Evolutionary conservation across 257 asterid genomes (phyloP).

Genomic region (Solanum pinnatisectum): DNA sequence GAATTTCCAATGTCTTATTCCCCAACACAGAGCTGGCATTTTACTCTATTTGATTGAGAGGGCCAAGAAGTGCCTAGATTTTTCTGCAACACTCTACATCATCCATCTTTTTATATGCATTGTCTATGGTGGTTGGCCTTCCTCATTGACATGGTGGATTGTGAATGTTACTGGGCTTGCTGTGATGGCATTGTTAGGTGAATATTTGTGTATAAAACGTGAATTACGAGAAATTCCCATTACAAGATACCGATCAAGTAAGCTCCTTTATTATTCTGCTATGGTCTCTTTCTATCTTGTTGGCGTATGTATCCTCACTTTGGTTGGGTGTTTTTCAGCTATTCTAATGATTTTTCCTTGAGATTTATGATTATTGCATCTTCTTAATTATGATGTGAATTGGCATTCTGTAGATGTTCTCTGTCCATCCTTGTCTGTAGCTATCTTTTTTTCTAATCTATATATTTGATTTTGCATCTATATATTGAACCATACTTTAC

Average conservation of each 20-base stretch:
- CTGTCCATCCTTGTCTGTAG: not conserved
- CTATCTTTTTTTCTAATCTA: not conserved
- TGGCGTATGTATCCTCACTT: not conserved
- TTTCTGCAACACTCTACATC: conserved; percentile 75
- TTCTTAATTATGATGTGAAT: not conserved
- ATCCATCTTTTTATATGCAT: conserved; percentile 72
- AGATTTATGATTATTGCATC: not conserved
- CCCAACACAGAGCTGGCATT: conserved; percentile 62
- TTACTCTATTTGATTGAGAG: conserved; percentile 72
- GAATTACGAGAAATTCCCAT: conserved; percentile 75
- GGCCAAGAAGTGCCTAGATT: conserved; percentile 91
- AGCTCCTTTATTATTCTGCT: conserved; percentile 9
- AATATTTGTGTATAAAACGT: conserved; percentile 65
- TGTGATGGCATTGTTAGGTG: conserved; percentile 75
- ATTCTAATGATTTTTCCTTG: not conserved
- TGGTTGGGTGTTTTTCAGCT: not conserved
- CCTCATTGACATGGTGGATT: conserved; percentile 91
- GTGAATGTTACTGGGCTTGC: conserved; percentile 70
- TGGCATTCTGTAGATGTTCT: not conserved
- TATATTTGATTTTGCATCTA: not conserved
- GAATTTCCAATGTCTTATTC: not conserved
- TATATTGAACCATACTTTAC: not conserved
- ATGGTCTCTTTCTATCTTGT: not conserved
- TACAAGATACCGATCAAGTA: conserved; percentile 67
- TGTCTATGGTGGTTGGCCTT: conserved; percentile 89